phyloP scores from a whole-genome alignment of 306 rosid species.

The Mucuna pruriens region DNA sequence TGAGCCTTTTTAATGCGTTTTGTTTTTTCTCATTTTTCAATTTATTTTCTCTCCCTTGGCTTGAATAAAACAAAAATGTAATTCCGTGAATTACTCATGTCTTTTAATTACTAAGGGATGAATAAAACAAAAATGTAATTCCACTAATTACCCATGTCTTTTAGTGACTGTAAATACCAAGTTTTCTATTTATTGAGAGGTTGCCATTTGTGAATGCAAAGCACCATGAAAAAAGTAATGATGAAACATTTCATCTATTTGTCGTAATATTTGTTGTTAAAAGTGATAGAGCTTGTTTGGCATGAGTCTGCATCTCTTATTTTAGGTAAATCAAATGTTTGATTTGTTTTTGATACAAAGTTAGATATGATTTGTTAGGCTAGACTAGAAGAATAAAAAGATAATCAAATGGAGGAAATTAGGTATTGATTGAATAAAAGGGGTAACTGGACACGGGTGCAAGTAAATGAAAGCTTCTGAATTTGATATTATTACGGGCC shows the following conservation, averaged over 20 bases:
- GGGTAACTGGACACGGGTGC: not conserved
- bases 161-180: not conserved
- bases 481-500: not conserved
- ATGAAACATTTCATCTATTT: not conserved
- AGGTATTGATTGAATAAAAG: constrained; percentile 24
- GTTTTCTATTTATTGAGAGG: not conserved
- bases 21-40: no score
- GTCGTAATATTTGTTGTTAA: not conserved
- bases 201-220: not conserved
- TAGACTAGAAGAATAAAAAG: not conserved
- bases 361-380: constrained; percentile 31
- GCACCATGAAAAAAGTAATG: not conserved
- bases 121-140: not conserved
- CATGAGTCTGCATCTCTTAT: no score
- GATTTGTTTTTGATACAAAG: not conserved
- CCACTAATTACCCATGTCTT: not conserved
- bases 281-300: constrained; percentile 17
- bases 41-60: not conserved
- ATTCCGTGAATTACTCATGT: not conserved
- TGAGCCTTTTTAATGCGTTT: not conserved
- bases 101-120: no score
- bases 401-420: not conserved
- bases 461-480: not conserved
- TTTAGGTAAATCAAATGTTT: not conserved
- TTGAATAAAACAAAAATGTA: not conserved